A percentile compares a stretch with the other conserved stretches of the same genome.
Conservation (phyloP, 257 asterid species). For the Craterostigma plantagineum region DNA sequence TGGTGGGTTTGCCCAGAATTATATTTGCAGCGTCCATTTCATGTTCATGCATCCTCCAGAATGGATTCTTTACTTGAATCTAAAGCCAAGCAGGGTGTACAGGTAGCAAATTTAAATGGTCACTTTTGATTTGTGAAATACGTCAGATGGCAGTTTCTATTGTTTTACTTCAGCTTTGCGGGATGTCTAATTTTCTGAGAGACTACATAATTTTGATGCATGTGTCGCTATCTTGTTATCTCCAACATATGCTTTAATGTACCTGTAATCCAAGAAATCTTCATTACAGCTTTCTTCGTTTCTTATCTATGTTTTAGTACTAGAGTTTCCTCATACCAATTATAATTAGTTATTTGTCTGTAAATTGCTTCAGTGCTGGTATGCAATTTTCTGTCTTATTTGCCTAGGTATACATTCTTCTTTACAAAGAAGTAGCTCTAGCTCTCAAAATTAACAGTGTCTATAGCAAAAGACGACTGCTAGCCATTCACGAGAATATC, state of each 20-base stretch:
- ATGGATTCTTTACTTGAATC: constrained; percentile 84
- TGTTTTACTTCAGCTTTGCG: no score
- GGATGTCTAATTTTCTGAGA: no score
- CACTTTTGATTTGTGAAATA: not conserved
- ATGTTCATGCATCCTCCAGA: constrained; percentile 50
- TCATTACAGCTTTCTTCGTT: no score
- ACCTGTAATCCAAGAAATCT: no score
- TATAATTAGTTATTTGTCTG: no score
- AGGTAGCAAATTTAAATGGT: constrained; percentile 25
- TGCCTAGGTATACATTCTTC: constrained; percentile 81
- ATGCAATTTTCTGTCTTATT: not conserved
- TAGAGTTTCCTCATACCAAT: no score
- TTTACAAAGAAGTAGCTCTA: constrained; percentile 85
- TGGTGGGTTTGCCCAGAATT: constrained; percentile 99
- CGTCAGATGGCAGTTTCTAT: no score
- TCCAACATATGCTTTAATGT: no score
- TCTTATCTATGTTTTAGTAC: no score
- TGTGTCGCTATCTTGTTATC: no score
- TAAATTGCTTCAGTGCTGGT: not conserved
- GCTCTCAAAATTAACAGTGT: constrained; percentile 89
- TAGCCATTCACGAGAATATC: constrained; percentile 75
- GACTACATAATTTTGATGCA: no score
- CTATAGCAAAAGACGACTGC: constrained; percentile 63
- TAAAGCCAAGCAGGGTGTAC: constrained; percentile 98
- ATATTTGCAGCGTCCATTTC: constrained; percentile 82